Evolutionary conservation across 805 yeast species (phyloP), one percentile per base, ranked within the genome.

Genomic region (Candida dendrica): DNA sequence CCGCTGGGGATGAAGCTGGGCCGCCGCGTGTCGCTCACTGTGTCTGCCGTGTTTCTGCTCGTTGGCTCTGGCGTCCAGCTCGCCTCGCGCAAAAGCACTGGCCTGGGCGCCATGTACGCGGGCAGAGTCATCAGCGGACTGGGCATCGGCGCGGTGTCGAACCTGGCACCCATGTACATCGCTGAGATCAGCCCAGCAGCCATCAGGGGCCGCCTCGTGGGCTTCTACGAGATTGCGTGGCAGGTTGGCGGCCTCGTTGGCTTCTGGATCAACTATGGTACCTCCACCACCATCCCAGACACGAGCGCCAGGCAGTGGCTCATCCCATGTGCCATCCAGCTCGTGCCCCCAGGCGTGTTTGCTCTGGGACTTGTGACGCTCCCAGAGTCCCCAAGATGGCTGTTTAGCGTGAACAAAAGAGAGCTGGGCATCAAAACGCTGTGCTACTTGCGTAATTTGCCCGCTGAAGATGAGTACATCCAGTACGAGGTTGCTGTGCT

Each of bases 61-160:
- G 37, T 71, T 38, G 78, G 78, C 13, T 66, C 69, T 6, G 69
- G 68, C 1, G 60, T 71, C 27, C 64, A 71, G 39, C 55, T 71
- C 45, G 47, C 56, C n/a, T 52, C 73, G 17, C 44, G 55, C 3
- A 33, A 47, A 3, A 33, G 22, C 1, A 59, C 61, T 26, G 71
- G 71, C 3, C 59, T 73, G 35, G 72, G 69, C 5, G 65, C 69
- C n/a, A 66, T 74, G 40, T 72, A 74, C 46, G 71, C 75, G 2
- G 81, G 81, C 11, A 63, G 82, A 47, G 69, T 70, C 11, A 43
- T 61, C 24, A 54, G 65, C 8, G 69, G 81, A 7, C 36, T 76
- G 9, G 78, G 78, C 22, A 72, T 74, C 40, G 81, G 81, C 3
- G 69, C 71, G 11, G 63, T 75, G 34, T 65, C 79, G 1, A 66